phyloP scores from a whole-genome alignment of 768 basidiomycete genomes.

The Kwoniella sp. region DNA sequence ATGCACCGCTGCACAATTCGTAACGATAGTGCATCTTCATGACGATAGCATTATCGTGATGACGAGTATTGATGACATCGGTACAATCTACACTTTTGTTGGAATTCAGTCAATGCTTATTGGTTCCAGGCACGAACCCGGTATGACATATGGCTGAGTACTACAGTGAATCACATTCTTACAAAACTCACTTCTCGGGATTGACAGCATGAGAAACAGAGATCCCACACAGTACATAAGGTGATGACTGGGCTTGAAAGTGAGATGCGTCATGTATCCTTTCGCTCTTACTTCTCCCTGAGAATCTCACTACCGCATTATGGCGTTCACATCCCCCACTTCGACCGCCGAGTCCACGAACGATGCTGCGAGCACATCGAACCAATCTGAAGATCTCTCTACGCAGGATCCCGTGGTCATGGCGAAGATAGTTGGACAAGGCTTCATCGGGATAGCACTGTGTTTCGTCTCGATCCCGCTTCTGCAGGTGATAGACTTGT shows the following conservation, averaged over 20 bases:
- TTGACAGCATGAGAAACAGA: no score
- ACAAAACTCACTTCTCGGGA: no score
- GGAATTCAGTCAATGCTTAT: neutral
- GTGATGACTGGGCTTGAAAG: no score
- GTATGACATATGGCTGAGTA: neutral
- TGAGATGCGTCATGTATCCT: no score
- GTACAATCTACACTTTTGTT: neutral
- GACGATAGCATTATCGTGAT: no score
- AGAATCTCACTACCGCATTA: neutral
- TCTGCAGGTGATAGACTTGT: neutral
- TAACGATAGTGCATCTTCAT: no score
- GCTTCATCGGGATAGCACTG: neutral
- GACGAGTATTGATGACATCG: neutral
- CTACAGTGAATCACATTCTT: neutral
- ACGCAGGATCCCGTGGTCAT: neutral
- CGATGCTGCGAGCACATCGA: neutral
- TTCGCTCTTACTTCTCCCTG: no score
- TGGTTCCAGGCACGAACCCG: neutral
- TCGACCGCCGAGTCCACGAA: neutral
- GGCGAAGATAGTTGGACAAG: neutral
- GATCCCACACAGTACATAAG: neutral
- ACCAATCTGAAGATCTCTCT: neutral
- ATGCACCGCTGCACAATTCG: no score
- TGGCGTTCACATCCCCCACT: neutral
- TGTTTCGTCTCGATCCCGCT: neutral